phyloP scores from a whole-genome alignment of 2,329 filamentous ascomycete genomes.

The Aspergillus cejpii region DNA sequence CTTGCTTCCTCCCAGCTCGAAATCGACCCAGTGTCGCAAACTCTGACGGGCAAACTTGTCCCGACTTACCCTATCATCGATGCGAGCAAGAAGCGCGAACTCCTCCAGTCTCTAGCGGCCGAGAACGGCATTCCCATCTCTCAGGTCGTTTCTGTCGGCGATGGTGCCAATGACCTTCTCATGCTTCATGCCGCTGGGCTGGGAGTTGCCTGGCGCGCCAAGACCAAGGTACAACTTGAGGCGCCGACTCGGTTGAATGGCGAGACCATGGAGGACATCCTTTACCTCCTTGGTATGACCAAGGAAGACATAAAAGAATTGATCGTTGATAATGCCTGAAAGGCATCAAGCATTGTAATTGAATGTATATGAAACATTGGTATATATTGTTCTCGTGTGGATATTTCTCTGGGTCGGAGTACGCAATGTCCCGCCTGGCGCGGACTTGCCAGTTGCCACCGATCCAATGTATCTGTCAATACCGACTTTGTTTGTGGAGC shows the following conservation, averaged over 20 bases:
- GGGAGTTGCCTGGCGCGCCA: constrained; percentile 59
- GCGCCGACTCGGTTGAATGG: constrained; percentile 56
- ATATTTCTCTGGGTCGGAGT: not conserved
- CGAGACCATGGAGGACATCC: constrained; percentile 51
- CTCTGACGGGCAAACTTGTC: constrained; percentile 53
- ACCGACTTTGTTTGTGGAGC: constrained; percentile 2
- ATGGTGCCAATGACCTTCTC: constrained; percentile 59
- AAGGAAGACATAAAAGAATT: constrained; percentile 47
- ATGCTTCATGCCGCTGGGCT: constrained; percentile 59
- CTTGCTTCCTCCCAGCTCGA: constrained; percentile 39
- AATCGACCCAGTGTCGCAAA: constrained; percentile 41
- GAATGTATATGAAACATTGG: not conserved
- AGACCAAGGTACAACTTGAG: constrained; percentile 56
- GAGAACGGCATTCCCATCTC: constrained; percentile 50
- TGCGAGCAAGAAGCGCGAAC: constrained; percentile 51
- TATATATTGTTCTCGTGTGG: not conserved
- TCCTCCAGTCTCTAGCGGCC: constrained; percentile 50
- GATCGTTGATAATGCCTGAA: constrained; percentile 15
- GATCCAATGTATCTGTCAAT: not conserved
- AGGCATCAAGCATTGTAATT: not conserved
- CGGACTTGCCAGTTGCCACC: not conserved
- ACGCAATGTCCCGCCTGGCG: not conserved
- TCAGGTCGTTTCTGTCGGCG: constrained; percentile 54
- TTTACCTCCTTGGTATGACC: constrained; percentile 52
- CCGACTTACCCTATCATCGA: constrained; percentile 52